Evolutionary conservation across 495 filamentous ascomycete species (phyloP).

Genomic region (Glarea lozoyensis): DNA sequence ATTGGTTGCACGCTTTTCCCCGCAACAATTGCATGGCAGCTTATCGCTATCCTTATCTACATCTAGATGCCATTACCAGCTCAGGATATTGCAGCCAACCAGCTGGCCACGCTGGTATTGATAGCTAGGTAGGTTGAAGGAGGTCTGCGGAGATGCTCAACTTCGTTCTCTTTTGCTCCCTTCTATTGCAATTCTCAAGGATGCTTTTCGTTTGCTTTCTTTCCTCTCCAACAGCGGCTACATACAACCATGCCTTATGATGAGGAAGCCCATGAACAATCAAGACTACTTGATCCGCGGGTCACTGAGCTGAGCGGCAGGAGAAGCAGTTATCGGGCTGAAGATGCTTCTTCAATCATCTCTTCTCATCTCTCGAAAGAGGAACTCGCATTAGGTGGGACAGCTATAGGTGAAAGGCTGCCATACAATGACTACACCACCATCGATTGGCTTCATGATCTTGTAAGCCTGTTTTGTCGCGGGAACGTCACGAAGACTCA

Average conservation of each 20-base stretch:
- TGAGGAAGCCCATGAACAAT: conserved; percentile 12
- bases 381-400: conserved; percentile 31
- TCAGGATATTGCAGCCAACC: no score
- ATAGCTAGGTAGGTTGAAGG: no score
- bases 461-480: conserved; percentile 24
- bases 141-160: no score
- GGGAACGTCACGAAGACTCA: conserved; percentile 2
- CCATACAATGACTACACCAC: conserved; percentile 51
- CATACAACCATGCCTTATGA: conserved; percentile 12
- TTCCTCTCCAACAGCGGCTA: background rate
- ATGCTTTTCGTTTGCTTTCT: no score
- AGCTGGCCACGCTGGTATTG: no score
- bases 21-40: no score
- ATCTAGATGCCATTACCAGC: no score
- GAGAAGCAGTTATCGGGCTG: background rate
- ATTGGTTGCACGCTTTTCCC: no score
- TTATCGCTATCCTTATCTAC: no score
- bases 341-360: conserved; percentile 11
- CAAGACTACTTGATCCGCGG: conserved; percentile 9
- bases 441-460: conserved; percentile 51
- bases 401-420: conserved; percentile 42
- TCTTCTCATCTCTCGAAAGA: conserved; percentile 28
- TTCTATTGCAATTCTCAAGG: no score
- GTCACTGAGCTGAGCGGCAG: conserved; percentile 1
- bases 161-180: no score